Base-by-base conservation (phyloP, 2,329 filamentous ascomycete genomes). In the Nothophoma quercina region DNA sequence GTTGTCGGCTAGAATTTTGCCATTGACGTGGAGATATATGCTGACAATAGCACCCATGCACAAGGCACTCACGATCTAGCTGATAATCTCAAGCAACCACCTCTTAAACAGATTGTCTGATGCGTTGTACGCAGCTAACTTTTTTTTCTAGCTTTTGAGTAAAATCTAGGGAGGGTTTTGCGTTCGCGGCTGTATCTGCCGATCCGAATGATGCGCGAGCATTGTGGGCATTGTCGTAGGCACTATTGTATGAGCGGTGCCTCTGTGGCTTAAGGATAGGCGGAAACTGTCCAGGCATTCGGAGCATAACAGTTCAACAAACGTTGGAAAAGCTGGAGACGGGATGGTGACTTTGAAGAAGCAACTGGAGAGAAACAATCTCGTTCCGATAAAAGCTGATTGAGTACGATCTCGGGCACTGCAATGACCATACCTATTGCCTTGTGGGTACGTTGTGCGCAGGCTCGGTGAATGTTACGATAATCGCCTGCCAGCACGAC, bases 61-160 rank as follows among this genome's bases (percentile, higher is more conserved):
- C 0, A 46, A 0, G 2, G 57, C 56, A 13, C 62, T 68, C 0
- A 64, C 5, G 1, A 35, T 0, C 58, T 56, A 66, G n/a, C 62
- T 55, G 7, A 49, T 23, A 6, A 62, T 45, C 25, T 64, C 57
- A 1, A 59, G 29, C 1, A 60, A 9, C 62, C 59, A 64, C n/a
- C 58, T 48, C 15, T 58, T 62, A 2, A 55, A 21, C 15, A 58
- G 23, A n/a, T 46, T 59, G 13, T 46, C n/a, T 0, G 57, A 64
- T 0, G 56, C 38, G 25, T 51, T 60, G 29, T 51, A 63, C 9
- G 51, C 44, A 3, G 49, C 56, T 1, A 61, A 12, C 19, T 56
- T 60, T 7, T 41, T 35, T 23, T 62, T n/a, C n/a, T n/a, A n/a
- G n/a, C n/a, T n/a, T n/a, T 44, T 65, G 58, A 2, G 60, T 58